These are phyloP conservation scores for Dalbergia cochinchinensis DNA, from an alignment of 306 rosid genomes.

Conservation along the genomic window DNA sequence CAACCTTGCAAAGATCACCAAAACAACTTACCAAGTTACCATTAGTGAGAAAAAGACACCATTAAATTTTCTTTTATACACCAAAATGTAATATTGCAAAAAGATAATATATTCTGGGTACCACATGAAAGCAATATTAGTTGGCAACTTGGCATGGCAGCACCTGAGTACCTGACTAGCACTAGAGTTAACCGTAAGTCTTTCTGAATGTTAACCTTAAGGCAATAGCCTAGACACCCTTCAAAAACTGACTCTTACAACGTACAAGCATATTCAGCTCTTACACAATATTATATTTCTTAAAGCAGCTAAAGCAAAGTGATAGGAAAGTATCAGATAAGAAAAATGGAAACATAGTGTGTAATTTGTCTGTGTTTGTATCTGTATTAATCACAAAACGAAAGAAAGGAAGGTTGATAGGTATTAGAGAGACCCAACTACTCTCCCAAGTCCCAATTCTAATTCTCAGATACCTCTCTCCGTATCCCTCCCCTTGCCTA, in stretches of 20 bases:
- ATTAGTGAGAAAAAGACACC: not conserved
- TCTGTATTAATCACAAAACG: no score
- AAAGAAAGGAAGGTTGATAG: no score
- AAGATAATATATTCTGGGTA: not conserved
- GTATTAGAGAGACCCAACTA: no score
- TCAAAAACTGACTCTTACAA: constrained; percentile 6
- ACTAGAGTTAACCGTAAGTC: constrained; percentile 27
- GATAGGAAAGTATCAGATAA: no score
- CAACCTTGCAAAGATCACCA: constrained; percentile 9
- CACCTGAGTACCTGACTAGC: not conserved
- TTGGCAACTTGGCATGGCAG: constrained; percentile 3
- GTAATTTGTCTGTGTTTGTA: no score
- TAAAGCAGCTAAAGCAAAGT: not conserved
- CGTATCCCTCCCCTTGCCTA: no score
- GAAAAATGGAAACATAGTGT: no score
- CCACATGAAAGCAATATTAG: constrained; percentile 4
- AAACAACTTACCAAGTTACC: not conserved
- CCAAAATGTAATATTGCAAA: not conserved
- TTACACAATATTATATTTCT: constrained; percentile 13
- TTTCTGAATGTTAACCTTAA: constrained; percentile 6
- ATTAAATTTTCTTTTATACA: constrained; percentile 13
- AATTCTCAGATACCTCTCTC: no score
- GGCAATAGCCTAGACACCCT: constrained; percentile 17
- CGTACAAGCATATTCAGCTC: constrained; percentile 28
- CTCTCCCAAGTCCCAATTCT: no score